Base-by-base conservation (phyloP, 345 rosid genomes). In the Boechera divaricarpa region DNA sequence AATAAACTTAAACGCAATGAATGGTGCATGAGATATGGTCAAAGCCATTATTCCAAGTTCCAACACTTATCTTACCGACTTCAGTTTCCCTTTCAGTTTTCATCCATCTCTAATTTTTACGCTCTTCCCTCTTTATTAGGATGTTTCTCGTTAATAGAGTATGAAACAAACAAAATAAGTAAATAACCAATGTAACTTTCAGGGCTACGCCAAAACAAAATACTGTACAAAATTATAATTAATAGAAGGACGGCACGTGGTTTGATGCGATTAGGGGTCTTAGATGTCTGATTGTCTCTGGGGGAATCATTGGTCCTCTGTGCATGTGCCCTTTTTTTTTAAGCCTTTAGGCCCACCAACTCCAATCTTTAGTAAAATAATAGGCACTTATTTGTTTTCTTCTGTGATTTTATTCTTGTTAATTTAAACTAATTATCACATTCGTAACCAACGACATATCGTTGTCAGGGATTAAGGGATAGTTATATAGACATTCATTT, bases 221-320 rank as follows among this genome's bases (percentile, higher is more conserved):
- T 36, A 45, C 24, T 35, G 38, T 10, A 52, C 12, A 55, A 39
- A 55, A 10, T 10, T 7, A 32, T 38, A 39, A 10, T 39, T 39
- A 53, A 2, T 36, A 10, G 32, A 48, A 56, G 49, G 26, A 33
- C n/a, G 57, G 73, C 81, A 78, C 81, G 81, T 72, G 69, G 77
- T 59, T 72, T 67, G 77, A 72, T 72, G 69, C 70, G 36, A 63
- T 63, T 70, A 45, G 24, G 76, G 24, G 41, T 39, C 16, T 78
- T 63, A 78, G 69, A 78, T 78, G 73, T 78, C 67, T 78, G 77
- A 72, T 78, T 72, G 64, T 59, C 47, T 66, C 29, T 59, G 51
- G 33, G 2, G 57, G 77, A 78, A 65, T 72, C 81, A 72, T 72
- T 70, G 71, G 77, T 57, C 29, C 15, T 52, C 18, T 59, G 64